Evolutionary conservation across 441 rosid genomes (phyloP).

Genomic region (Codiaeum variegatum): DNA sequence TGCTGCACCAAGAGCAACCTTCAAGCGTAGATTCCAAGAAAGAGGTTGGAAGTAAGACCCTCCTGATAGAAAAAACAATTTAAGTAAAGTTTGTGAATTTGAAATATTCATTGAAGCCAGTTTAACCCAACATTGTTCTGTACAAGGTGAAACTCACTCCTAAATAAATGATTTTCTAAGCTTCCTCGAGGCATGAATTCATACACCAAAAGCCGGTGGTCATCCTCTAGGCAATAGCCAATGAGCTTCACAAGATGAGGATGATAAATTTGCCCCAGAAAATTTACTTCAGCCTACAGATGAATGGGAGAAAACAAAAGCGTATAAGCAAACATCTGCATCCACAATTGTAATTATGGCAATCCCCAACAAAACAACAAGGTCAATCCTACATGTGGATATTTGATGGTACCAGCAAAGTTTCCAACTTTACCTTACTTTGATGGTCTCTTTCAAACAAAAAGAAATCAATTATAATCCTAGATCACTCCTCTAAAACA

Average conservation of each 20-base stretch:
- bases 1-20: conserved; percentile 87
- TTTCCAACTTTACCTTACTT: not conserved
- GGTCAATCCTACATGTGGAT: not conserved
- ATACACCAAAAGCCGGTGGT: conserved; percentile 76
- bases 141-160: conserved; percentile 48
- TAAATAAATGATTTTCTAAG: conserved; percentile 88
- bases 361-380: not conserved
- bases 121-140: conserved; percentile 1
- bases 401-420: not conserved
- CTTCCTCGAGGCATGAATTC: conserved; percentile 93
- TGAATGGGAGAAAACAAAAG: not conserved
- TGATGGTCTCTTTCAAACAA: not conserved
- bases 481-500: not conserved
- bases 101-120: not conserved
- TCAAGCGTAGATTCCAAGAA: conserved; percentile 80
- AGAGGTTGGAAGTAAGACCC: conserved; percentile 87
- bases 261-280: conserved; percentile 71
- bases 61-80: conserved; percentile 39
- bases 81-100: not conserved
- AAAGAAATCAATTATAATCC: not conserved
- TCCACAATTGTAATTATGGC: not conserved
- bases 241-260: conserved; percentile 79
- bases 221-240: conserved; percentile 90
- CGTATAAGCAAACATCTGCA: conserved; percentile 8
- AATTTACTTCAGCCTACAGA: conserved; percentile 77